phyloP scores from a whole-genome alignment of 176 grass and related monocot genomes.

The Aegilops umbellulata region DNA sequence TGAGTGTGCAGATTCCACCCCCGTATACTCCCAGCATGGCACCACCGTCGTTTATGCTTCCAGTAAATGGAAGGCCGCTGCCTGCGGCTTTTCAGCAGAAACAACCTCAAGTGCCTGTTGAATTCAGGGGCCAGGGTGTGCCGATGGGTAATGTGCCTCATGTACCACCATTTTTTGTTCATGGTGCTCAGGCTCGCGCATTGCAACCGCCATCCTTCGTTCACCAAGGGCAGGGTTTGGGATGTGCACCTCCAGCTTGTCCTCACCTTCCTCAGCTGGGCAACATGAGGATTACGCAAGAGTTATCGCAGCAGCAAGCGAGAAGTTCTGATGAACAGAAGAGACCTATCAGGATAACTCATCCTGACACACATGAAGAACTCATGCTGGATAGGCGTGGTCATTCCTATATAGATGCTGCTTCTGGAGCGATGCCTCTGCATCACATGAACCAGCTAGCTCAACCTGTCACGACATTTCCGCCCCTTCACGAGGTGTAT shows the following conservation, averaged over 20 bases:
- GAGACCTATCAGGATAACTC: conserved; percentile 70
- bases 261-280: conserved; percentile 57
- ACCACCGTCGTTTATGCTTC: conserved; percentile 37
- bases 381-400: conserved; percentile 57
- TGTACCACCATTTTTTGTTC: conserved; percentile 54
- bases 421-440: conserved; percentile 46
- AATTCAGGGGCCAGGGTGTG: conserved; percentile 44
- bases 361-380: conserved; percentile 90
- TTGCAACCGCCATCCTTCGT: conserved; percentile 67
- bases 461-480: conserved; percentile 36
- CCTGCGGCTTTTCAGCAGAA: conserved; percentile 53
- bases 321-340: conserved; percentile 48
- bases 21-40: conserved; percentile 30
- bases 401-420: conserved; percentile 21
- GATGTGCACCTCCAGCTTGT: conserved; percentile 43
- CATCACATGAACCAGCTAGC: conserved; percentile 36
- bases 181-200: conserved; percentile 50
- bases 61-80: conserved; percentile 33
- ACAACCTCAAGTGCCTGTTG: conserved; percentile 38
- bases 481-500: conserved; percentile 48
- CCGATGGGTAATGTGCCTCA: conserved; percentile 49
- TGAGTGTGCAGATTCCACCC: conserved; percentile 39
- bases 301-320: conserved; percentile 44
- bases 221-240: conserved; percentile 72
- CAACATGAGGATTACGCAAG: conserved; percentile 41